Percentiles rank a stretch among this genome's conserved stretches.
These are phyloP conservation scores for Schwanniomyces sp. DNA, from an alignment of 805 yeast species.

Conservation along the genomic window DNA sequence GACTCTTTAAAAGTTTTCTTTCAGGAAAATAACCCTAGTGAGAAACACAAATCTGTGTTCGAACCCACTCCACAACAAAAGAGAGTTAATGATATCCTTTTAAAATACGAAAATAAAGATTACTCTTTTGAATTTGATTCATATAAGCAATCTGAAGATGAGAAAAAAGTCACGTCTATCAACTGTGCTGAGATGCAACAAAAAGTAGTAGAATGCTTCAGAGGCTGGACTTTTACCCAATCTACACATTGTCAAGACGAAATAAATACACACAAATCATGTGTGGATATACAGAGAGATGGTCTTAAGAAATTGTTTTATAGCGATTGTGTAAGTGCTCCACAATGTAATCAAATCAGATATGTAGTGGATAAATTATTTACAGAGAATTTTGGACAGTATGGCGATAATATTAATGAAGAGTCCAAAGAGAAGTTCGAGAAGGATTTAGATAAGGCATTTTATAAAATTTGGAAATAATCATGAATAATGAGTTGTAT, in stretches of 20 bases:
- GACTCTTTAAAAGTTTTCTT: constrained; percentile 31
- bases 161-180: constrained; percentile 24
- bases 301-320: constrained; percentile 36
- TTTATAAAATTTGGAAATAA: constrained; percentile 33
- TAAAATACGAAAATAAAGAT: constrained; percentile 10
- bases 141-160: constrained; percentile 27
- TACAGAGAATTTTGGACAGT: constrained; percentile 36
- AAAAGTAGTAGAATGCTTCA: constrained; percentile 35
- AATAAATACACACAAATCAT: constrained; percentile 22
- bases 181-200: constrained; percentile 43
- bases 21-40: constrained; percentile 27
- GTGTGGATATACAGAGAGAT: constrained; percentile 33
- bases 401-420: constrained; percentile 27
- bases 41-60: constrained; percentile 18
- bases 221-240: constrained; percentile 26
- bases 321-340: constrained; percentile 32
- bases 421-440: constrained; percentile 26
- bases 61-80: constrained; percentile 26
- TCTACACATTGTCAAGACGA: constrained; percentile 31
- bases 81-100: constrained; percentile 24
- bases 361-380: constrained; percentile 35
- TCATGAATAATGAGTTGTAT: background rate
- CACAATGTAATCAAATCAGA: constrained; percentile 38
- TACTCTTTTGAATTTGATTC: constrained; percentile 27
- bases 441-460: constrained; percentile 27